Evolutionary conservation across 225 moss, liverwort and hornwort species (phyloP).

Genomic region (Physcomitrellopsis africana): DNA sequence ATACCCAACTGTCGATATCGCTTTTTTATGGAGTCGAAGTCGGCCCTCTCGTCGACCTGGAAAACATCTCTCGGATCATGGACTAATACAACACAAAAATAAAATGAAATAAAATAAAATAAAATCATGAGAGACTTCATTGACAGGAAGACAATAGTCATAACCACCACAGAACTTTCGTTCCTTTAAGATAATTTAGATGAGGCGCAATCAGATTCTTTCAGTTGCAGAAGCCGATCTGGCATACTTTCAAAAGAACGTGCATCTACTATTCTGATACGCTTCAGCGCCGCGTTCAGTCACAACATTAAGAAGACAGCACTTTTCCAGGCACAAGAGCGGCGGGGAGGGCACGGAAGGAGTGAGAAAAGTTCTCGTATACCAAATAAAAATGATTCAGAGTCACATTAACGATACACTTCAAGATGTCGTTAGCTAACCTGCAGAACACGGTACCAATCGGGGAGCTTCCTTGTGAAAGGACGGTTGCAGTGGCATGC

Average conservation of each 20-base stretch:
- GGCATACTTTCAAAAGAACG: no score
- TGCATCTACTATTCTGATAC: no score
- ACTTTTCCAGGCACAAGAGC: neutral
- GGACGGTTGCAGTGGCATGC: constrained; percentile 59
- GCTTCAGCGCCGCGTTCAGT: no score
- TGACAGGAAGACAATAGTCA: no score
- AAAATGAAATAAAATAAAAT: no score
- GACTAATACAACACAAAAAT: no score
- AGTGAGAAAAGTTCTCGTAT: neutral
- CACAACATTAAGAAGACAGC: neutral
- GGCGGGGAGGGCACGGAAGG: neutral
- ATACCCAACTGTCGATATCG: constrained; percentile 68
- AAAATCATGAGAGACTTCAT: no score
- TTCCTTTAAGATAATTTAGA: neutral
- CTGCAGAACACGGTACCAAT: constrained; percentile 72
- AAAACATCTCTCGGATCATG: neutral
- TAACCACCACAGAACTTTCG: no score
- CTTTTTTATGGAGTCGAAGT: constrained; percentile 61
- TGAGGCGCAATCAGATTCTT: neutral
- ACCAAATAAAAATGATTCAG: neutral
- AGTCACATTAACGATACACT: neutral
- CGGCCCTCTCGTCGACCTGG: constrained; percentile 75
- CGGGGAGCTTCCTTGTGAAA: constrained; percentile 47
- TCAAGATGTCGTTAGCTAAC: constrained; percentile 16
- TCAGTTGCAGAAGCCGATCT: neutral